Conservation (phyloP, 352 stramenopile genomes). For the Globisporangium middletonii region DNA sequence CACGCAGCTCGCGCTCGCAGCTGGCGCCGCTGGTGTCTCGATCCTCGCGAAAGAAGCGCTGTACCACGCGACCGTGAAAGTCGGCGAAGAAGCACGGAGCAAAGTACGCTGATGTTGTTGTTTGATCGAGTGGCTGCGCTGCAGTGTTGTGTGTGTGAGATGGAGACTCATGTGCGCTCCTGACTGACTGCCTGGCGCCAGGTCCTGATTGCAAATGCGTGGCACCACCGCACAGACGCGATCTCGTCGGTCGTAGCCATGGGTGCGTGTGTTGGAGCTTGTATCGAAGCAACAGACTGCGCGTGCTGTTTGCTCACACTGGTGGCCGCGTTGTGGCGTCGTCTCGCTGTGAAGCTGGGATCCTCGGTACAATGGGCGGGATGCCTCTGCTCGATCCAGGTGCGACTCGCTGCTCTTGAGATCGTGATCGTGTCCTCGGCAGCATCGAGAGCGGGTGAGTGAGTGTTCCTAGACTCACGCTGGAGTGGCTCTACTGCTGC, state of each 20-base stretch:
- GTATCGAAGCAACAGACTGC: neutral
- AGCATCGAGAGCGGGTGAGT: too few species aligned
- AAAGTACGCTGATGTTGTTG: conserved; percentile 26
- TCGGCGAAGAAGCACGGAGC: conserved; percentile 91
- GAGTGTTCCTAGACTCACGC: too few species aligned
- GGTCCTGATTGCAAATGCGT: conserved; percentile 97
- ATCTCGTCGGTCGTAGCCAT: conserved; percentile 88
- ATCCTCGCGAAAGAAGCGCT: conserved; percentile 94
- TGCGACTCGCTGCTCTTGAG: conserved; percentile 13
- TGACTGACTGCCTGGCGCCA: conserved; percentile 14
- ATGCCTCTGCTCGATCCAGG: conserved; percentile 69
- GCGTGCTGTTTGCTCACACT: neutral
- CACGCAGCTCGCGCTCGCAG: conserved; percentile 63
- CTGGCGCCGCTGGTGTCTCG: conserved; percentile 81
- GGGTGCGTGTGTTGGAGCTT: conserved; percentile 12
- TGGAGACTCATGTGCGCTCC: neutral
- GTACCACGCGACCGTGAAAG: conserved; percentile 89
- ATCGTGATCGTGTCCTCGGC: neutral
- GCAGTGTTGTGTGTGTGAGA: too few species aligned
- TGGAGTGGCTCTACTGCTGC: too few species aligned
- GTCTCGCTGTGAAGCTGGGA: conserved; percentile 29
- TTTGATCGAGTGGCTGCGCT: neutral
- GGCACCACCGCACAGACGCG: conserved; percentile 91
- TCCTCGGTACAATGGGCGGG: conserved; percentile 63
- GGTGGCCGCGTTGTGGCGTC: neutral